phyloP scores from a whole-genome alignment of 139 green algal species.

The Micromonas pusilla region DNA sequence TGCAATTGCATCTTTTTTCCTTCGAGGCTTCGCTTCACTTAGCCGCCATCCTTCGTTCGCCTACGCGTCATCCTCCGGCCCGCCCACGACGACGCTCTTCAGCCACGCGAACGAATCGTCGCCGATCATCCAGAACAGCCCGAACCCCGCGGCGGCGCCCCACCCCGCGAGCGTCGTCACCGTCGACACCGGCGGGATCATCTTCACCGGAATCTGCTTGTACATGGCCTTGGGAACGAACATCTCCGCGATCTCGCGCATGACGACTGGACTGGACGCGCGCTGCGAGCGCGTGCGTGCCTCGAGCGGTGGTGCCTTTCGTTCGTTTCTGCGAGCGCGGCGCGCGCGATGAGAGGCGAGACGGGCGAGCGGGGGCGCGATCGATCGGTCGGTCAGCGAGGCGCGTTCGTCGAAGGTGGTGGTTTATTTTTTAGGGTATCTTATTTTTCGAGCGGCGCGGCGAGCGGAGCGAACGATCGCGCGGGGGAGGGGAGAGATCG shows the following conservation, averaged over 20 bases:
- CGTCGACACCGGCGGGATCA: not conserved
- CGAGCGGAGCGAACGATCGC: too few species aligned
- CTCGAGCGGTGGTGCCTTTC: not conserved
- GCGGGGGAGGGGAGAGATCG: too few species aligned
- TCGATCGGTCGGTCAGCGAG: not conserved
- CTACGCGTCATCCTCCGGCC: not conserved
- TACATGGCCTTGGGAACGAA: not conserved
- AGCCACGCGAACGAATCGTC: not conserved
- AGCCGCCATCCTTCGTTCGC: not conserved
- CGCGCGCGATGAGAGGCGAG: not conserved
- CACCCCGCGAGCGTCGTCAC: not conserved
- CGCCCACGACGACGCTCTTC: not conserved
- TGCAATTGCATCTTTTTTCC: not conserved
- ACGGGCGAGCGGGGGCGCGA: not conserved
- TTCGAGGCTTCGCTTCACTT: too few species aligned
- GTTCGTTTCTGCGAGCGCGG: not conserved
- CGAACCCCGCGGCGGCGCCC: not conserved
- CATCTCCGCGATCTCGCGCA: slow-evolving; percentile 4
- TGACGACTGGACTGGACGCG: not conserved
- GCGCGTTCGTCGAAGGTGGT: not conserved
- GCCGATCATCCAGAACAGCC: slow-evolving; percentile 17
- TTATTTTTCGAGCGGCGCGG: too few species aligned
- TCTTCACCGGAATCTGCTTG: not conserved
- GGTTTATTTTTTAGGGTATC: not conserved
- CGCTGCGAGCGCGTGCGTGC: not conserved